Evolutionary conservation across 2,329 filamentous ascomycete genomes (phyloP).

Genomic region (Fulvia fulva): DNA sequence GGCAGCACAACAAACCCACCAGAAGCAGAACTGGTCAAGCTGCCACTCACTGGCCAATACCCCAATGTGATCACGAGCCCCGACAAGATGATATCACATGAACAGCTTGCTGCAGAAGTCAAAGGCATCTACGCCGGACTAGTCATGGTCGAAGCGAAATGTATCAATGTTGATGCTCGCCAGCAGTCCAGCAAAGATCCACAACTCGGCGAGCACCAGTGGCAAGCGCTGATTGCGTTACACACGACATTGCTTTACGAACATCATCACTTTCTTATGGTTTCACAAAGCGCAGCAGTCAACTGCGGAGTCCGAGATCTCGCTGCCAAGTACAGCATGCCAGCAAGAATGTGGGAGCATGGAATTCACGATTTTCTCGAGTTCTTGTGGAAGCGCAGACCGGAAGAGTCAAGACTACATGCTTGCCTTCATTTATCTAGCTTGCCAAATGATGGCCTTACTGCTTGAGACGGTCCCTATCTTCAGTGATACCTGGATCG

Average conservation of each 20-base stretch:
- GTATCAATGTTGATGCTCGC: constrained; percentile 73
- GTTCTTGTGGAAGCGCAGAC: constrained; percentile 64
- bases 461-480: constrained; percentile 78
- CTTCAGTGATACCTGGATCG: constrained; percentile 88
- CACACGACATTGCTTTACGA: constrained; percentile 61
- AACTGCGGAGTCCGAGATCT: constrained; percentile 61
- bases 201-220: constrained; percentile 61
- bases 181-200: constrained; percentile 53
- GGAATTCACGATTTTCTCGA: constrained; percentile 62
- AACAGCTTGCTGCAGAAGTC: constrained; percentile 75
- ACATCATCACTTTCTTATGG: constrained; percentile 60
- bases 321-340: constrained; percentile 83
- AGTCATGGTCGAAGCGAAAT: constrained; percentile 82
- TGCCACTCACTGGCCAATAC: too few species aligned
- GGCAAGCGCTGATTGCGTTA: constrained; percentile 76
- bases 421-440: constrained; percentile 82
- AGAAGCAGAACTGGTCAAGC: too few species aligned
- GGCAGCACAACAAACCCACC: too few species aligned
- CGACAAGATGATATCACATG: constrained; percentile 72
- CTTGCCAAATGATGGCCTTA: constrained; percentile 85
- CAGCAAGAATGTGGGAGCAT: constrained; percentile 88
- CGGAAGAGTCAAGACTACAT: constrained; percentile 79
- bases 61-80: too few species aligned
- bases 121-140: constrained; percentile 79
- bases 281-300: constrained; percentile 4